Evolutionary conservation across 495 filamentous ascomycete genomes (phyloP).

Genomic region (Endocarpon pusillum): DNA sequence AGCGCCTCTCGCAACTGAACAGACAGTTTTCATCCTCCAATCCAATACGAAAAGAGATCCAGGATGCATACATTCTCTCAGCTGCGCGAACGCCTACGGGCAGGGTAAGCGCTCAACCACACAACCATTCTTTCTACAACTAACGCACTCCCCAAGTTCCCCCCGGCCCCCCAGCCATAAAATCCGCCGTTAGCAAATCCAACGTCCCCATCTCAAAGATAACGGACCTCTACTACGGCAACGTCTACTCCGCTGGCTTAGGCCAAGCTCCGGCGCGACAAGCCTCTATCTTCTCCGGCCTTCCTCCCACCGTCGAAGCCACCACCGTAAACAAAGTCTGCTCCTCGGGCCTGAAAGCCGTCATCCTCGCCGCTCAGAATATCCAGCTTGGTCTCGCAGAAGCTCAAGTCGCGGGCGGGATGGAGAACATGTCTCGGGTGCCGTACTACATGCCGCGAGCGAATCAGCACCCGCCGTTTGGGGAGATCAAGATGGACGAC

Average conservation of each 20-base stretch:
- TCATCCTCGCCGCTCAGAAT: conserved; percentile 77
- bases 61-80: conserved; percentile 81
- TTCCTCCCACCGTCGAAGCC: conserved; percentile 61
- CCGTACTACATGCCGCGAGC: conserved; percentile 78
- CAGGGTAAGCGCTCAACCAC: conserved; percentile 40
- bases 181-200: conserved; percentile 70
- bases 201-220: conserved; percentile 59
- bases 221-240: conserved; percentile 89
- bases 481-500: conserved; percentile 72
- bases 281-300: conserved; percentile 73
- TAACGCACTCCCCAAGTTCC: neutral
- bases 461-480: conserved; percentile 61
- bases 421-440: conserved; percentile 93
- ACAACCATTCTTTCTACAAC: neutral
- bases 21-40: conserved; percentile 53
- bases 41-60: conserved; percentile 45
- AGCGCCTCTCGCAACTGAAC: conserved; percentile 28
- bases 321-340: conserved; percentile 96
- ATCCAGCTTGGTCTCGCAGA: conserved; percentile 81
- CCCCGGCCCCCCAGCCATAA: conserved; percentile 80
- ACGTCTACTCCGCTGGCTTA: conserved; percentile 70
- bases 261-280: conserved; percentile 89
- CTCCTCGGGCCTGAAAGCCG: conserved; percentile 83
- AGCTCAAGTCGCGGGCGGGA: conserved; percentile 80
- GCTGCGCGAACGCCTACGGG: conserved; percentile 75